phyloP scores from a whole-genome alignment of 768 basidiomycete genomes.

The Kwoniella botswanensis region DNA sequence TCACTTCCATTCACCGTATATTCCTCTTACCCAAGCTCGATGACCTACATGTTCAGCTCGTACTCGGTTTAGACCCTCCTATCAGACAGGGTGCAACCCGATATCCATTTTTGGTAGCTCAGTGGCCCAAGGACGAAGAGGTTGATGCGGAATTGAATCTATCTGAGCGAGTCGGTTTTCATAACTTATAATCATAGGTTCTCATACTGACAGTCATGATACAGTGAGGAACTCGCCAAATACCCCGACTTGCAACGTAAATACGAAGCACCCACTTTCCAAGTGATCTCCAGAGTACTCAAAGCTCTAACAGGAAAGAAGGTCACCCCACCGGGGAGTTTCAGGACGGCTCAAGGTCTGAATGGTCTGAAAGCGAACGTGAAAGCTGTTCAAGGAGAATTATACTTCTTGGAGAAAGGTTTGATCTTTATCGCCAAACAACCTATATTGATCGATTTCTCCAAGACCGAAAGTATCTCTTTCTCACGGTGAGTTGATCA shows the following conservation, averaged over 20 bases:
- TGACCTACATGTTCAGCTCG: conserved; percentile 92
- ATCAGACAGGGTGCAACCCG: conserved; percentile 97
- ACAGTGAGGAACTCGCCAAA: conserved; percentile 58
- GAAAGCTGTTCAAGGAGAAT: conserved; percentile 93
- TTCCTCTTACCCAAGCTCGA: conserved; percentile 93
- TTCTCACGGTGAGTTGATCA: conserved; percentile 70
- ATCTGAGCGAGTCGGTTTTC: conserved; percentile 69
- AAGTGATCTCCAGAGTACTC: conserved; percentile 93
- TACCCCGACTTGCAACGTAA: conserved; percentile 86
- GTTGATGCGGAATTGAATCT: conserved; percentile 94
- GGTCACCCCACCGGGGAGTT: conserved; percentile 82
- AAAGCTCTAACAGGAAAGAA: conserved; percentile 88
- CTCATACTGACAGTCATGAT: not conserved
- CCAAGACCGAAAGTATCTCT: conserved; percentile 84
- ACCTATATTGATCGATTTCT: conserved; percentile 85
- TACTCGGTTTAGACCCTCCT: conserved; percentile 89
- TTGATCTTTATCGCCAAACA: conserved; percentile 97
- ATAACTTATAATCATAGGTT: not conserved
- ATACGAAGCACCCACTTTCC: conserved; percentile 93
- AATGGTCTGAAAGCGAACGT: conserved; percentile 97
- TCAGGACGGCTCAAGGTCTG: conserved; percentile 85
- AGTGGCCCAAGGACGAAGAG: conserved; percentile 95
- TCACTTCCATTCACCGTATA: conserved; percentile 79
- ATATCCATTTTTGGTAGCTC: conserved; percentile 98
- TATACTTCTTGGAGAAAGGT: conserved; percentile 97